A percentile compares a stretch with the other conserved stretches of the same genome.
Conservation (phyloP, 345 rosid species). For the Salix purpurea region DNA sequence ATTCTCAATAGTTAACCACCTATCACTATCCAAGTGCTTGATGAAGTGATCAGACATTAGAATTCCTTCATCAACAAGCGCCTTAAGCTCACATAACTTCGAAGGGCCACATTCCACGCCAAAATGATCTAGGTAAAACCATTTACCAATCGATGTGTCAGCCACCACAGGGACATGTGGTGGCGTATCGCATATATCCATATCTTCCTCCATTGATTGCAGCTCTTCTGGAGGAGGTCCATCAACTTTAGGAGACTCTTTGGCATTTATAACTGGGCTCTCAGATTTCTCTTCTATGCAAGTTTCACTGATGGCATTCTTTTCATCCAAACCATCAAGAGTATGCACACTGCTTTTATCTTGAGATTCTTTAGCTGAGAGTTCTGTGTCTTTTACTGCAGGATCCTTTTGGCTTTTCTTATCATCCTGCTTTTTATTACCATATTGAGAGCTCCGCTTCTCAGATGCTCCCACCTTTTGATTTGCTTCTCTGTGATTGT, state of each 20-base stretch:
- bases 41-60: constrained; percentile 85
- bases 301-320: constrained; percentile 38
- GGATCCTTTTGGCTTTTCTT: constrained; percentile 48
- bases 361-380: constrained; percentile 52
- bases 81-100: constrained; percentile 66
- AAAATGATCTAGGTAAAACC: constrained; percentile 91
- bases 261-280: constrained; percentile 38
- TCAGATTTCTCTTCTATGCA: constrained; percentile 46
- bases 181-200: constrained; percentile 96
- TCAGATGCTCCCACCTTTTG: constrained; percentile 56
- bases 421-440: constrained; percentile 46
- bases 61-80: constrained; percentile 75
- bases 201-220: constrained; percentile 98
- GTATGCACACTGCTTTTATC: constrained; percentile 35
- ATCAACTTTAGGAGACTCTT: constrained; percentile 42
- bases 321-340: constrained; percentile 43
- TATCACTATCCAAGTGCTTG: constrained; percentile 72
- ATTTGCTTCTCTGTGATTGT: constrained; percentile 44
- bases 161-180: constrained; percentile 65
- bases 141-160: constrained; percentile 67
- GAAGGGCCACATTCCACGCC: constrained; percentile 89
- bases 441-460: constrained; percentile 51
- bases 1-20: constrained; percentile 96
- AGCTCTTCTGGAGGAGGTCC: constrained; percentile 61
- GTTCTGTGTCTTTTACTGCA: constrained; percentile 37